A percentile compares a stretch with the other conserved stretches of the same genome.
Conservation (phyloP, 2,329 filamentous ascomycete genomes). For the Pyrenochaeta sp. region DNA sequence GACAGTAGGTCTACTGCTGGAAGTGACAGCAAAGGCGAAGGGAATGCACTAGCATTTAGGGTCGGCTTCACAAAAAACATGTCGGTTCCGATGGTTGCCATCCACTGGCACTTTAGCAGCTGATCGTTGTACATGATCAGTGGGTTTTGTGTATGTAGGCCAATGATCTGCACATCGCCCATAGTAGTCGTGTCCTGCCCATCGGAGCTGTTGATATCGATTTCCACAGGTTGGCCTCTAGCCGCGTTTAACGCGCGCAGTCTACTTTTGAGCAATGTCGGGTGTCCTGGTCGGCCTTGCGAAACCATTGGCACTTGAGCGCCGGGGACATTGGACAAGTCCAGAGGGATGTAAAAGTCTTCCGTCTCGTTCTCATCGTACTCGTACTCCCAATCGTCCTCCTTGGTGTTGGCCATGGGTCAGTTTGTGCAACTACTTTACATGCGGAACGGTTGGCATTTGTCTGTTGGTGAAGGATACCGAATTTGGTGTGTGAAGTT, state of each 20-base stretch:
- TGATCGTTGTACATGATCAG: constrained; percentile 81
- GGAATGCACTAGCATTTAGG: constrained; percentile 28
- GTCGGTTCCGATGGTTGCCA: constrained; percentile 83
- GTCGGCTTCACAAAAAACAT: constrained; percentile 68
- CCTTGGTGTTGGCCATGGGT: constrained; percentile 32
- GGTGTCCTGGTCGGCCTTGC: constrained; percentile 31
- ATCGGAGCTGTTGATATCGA: constrained; percentile 10
- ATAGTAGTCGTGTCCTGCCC: constrained; percentile 23
- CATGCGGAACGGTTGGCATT: no score
- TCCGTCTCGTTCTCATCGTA: constrained; percentile 64
- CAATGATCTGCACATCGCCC: constrained; percentile 77
- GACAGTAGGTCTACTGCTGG: constrained; percentile 74
- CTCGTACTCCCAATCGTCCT: constrained; percentile 69
- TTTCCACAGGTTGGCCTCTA: constrained; percentile 23
- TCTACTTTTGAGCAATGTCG: constrained; percentile 38
- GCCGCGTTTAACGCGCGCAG: constrained; percentile 37
- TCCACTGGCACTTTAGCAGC: constrained; percentile 83
- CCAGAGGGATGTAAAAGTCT: constrained; percentile 68
- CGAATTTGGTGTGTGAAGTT: no score
- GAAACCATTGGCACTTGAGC: constrained; percentile 25
- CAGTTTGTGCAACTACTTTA: no score
- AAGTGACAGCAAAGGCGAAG: constrained; percentile 58
- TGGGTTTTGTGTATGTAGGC: constrained; percentile 78
- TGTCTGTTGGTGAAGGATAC: no score
- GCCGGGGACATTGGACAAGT: constrained; percentile 58